Evolutionary conservation across 495 filamentous ascomycete species (phyloP), one percentile per base, ranked within the genome.

Genomic region (Emericellopsis terricola): DNA sequence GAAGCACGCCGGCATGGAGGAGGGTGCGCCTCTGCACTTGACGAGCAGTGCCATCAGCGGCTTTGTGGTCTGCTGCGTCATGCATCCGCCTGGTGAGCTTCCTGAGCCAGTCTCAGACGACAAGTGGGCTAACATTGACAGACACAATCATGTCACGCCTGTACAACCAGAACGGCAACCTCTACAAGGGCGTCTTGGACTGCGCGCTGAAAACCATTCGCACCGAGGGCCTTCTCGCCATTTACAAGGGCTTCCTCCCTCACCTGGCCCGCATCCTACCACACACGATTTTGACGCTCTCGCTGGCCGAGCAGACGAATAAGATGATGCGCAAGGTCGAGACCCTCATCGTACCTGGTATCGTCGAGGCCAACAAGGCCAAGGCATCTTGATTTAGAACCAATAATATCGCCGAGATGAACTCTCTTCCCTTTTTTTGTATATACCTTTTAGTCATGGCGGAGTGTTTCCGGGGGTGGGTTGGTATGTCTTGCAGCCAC

Each of bases 131-230:
- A 37, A 36, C 21, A 13, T 18, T 34, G 20, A 34, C 38, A 84
- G 89, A 99, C 51, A 96, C 91, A 7, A 82, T 99, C 57, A 99
- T 99, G 89, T 85, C 79, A 33, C 77, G 89, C 21, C 78, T 99
- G 69, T 99, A 99, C 60, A 99, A 99, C 62, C 89, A 99, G 56
- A 87, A 85, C 35, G 89, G 89, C 19, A 93, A 94, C 50, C 71
- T 96, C 3, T 99, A 99, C 60, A 75, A 68, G 41, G 78, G 84
- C 36, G 81, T 85, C 0, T 83, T 89, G 39, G 89, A 99, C 57
- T 99, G 89, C 52, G 52, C 94, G 28, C 71, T 64, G 47, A 84
- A 93, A 60, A 99, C 89, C 0, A 65, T 99, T 44, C 71, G 71
- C 48, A 93, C 83, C 0, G 89, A 99, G 51, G 89, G 89, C 15